Evolutionary conservation across 139 green algal species (phyloP).

Genomic region (Helicosporidium sp.): DNA sequence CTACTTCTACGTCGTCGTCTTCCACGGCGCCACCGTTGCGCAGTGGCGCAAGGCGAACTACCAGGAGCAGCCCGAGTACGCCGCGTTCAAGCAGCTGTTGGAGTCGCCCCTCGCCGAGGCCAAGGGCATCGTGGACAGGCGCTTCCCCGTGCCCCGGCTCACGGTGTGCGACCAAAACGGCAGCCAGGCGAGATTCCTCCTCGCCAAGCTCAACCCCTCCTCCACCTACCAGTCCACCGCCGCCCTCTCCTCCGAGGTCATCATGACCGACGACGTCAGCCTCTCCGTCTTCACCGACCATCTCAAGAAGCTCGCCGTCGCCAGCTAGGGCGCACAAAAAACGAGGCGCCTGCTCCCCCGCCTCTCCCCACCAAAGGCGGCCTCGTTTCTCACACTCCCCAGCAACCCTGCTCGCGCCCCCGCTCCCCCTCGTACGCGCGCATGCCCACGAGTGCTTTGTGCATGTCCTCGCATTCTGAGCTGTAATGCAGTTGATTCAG

Average conservation of each 20-base stretch:
- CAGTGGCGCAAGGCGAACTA: constrained; percentile 84
- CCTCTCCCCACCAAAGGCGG: too few species aligned
- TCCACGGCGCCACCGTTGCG: constrained; percentile 76
- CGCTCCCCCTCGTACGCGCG: too few species aligned
- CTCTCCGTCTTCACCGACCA: constrained; percentile 79
- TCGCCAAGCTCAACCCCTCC: constrained; percentile 87
- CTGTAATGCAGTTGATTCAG: too few species aligned
- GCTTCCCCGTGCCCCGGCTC: constrained; percentile 77
- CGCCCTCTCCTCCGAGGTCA: constrained; percentile 53
- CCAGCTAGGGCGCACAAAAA: too few species aligned
- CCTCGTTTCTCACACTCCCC: too few species aligned
- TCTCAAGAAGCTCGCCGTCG: constrained; percentile 71
- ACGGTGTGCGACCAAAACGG: constrained; percentile 95
- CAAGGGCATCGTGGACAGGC: constrained; percentile 34
- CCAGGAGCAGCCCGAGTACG: constrained; percentile 69
- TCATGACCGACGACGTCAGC: constrained; percentile 91
- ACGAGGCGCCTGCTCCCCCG: too few species aligned
- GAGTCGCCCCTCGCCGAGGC: constrained; percentile 35
- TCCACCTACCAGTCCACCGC: constrained; percentile 63
- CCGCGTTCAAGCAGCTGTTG: constrained; percentile 70
- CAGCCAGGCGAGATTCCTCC: constrained; percentile 82
- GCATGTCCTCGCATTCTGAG: too few species aligned
- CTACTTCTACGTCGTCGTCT: constrained; percentile 91
- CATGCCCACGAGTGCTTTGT: too few species aligned
- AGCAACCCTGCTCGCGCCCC: too few species aligned